phyloP scores from a whole-genome alignment of 495 filamentous ascomycete species.

The Aspergillus panamensis region DNA sequence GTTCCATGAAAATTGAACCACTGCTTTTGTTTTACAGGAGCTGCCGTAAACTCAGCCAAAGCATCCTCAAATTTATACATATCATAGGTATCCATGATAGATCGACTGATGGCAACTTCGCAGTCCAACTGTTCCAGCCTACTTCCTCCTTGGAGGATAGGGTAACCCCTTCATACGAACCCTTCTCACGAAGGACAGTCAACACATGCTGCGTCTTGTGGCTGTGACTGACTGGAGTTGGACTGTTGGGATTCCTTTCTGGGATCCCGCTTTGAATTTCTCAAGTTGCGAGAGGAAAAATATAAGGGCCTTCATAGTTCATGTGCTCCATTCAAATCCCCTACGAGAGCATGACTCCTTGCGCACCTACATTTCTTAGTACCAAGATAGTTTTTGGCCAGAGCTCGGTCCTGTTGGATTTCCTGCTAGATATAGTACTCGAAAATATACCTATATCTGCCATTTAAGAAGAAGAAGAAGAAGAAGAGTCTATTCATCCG shows the following conservation, averaged over 20 bases:
- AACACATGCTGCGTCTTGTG: constrained; percentile 46
- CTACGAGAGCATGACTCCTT: constrained; percentile 54
- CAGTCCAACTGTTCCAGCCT: constrained; percentile 44
- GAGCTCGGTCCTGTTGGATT: no score
- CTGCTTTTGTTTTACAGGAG: neutral
- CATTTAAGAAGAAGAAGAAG: no score
- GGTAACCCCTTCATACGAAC: constrained; percentile 6
- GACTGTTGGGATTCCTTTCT: constrained; percentile 28
- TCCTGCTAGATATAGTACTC: neutral
- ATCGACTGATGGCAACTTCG: constrained; percentile 27
- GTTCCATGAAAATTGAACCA: neutral
- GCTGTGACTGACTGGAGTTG: constrained; percentile 48
- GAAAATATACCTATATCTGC: no score
- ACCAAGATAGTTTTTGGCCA: neutral
- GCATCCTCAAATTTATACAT: neutral
- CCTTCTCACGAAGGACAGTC: constrained; percentile 39
- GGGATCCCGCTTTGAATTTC: constrained; percentile 13
- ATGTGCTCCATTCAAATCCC: constrained; percentile 38
- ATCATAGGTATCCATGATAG: neutral
- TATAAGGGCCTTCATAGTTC: constrained; percentile 53
- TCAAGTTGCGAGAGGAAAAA: constrained; percentile 41
- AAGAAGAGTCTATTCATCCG: no score
- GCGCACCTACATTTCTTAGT: constrained; percentile 41
- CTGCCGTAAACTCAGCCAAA: neutral
- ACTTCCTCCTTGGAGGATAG: constrained; percentile 8